Conservation (phyloP, 305 asterid genomes). For the Fraxinus sp. region DNA sequence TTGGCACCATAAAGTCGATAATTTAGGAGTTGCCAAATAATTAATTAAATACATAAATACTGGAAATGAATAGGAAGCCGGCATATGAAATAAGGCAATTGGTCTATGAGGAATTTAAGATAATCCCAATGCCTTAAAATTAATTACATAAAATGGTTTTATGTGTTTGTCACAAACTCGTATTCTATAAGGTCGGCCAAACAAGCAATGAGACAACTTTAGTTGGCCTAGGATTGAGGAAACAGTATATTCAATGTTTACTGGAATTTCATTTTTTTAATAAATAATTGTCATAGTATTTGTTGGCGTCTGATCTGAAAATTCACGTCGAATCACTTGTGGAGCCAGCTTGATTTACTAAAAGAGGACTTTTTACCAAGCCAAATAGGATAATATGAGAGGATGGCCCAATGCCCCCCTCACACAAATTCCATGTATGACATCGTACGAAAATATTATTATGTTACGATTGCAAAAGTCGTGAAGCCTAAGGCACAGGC, state of each 20-base stretch:
- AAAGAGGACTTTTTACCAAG: neutral
- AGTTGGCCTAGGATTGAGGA: conserved; percentile 38
- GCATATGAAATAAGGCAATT: conserved; percentile 21
- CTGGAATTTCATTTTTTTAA: neutral
- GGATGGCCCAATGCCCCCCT: neutral
- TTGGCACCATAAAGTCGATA: neutral
- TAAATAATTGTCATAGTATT: neutral
- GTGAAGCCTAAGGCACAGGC: neutral
- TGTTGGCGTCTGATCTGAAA: neutral
- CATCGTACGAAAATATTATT: neutral
- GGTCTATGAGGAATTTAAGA: conserved; percentile 33
- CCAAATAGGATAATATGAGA: neutral
- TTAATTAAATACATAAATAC: neutral
- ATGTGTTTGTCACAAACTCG: conserved; percentile 24
- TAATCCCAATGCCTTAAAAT: neutral
- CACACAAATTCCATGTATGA: neutral
- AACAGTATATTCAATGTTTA: neutral
- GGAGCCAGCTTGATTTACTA: neutral
- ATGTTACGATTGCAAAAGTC: neutral
- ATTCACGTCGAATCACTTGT: neutral
- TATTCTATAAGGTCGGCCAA: conserved; percentile 45
- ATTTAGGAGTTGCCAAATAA: neutral
- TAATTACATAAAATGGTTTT: neutral
- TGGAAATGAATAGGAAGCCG: conserved; percentile 25
- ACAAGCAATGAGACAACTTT: conserved; percentile 47